Base-by-base conservation (phyloP, 1,284 basidiomycete species). In the Austroboletus niveus region DNA sequence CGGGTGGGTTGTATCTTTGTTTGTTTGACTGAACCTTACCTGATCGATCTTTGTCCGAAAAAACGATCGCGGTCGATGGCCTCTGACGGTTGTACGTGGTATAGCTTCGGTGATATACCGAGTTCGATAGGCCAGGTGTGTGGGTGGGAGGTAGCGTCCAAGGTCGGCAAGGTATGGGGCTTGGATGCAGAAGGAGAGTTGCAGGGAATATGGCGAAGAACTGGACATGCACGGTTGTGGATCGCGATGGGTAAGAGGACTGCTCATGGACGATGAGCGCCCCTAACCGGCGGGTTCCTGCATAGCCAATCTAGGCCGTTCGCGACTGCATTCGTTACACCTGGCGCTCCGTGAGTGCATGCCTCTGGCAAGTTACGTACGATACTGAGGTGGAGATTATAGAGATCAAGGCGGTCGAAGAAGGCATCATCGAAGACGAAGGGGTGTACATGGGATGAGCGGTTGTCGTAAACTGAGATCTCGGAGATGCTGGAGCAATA, bases 111-210 rank as follows among this genome's bases (percentile, higher is more conserved):
- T 10, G 57, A 66, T 51, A 42, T 63, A 15, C 59, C 49, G 20
- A 46, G 47, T 35, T 71, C 70, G 3, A 62, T 78, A 36, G 52
- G 62, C 31, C 60, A 67, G 11, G 60, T 76, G 22, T 68, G 77
- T 45, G 71, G 71, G 0, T 57, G 66, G 5, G 60, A 72, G 9
- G 68, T 74, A 17, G 72, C 67, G n/a, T 56, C 68, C 20, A 64
- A 64, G 42, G 63, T 75, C 47, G 69, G 69, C 34, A 67, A 63
- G 1, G 62, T 77, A 31, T 79, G 76, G 77, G 75, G 75, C 8
- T 55, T 75, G 45, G 73, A 78, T 54, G 64, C 60, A 46, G 78
- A 79, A 57, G 73, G 75, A 8, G 76, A 79, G 57, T 60, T 78
- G 31, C 65, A 67, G 39, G 71, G 73, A 5, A 60, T 72, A 4